phyloP scores from a whole-genome alignment of 2,329 filamentous ascomycete species.

The Scopulariopsis brevicaulis region DNA sequence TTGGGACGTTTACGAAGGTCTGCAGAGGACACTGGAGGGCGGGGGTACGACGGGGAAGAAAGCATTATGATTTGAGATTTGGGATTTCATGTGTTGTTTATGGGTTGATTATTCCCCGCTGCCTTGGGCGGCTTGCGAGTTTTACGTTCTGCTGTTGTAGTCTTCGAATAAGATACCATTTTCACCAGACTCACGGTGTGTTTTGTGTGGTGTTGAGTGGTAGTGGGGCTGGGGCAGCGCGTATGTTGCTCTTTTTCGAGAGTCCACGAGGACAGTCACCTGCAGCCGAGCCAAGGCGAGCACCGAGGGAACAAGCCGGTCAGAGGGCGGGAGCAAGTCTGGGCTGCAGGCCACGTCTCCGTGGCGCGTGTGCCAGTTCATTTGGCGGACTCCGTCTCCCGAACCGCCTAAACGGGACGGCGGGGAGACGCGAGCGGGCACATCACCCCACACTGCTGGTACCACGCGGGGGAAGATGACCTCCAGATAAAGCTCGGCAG shows the following conservation, averaged over 20 bases:
- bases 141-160: not conserved
- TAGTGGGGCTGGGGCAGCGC: too few relatives aligned
- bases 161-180: not conserved
- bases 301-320: too few relatives aligned
- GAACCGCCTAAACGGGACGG: not conserved
- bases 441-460: not conserved
- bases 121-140: constrained; percentile 1
- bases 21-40: not conserved
- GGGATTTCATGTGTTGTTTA: not conserved
- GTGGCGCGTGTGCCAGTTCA: not conserved
- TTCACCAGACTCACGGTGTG: not conserved
- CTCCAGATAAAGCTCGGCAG: too few relatives aligned
- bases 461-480: too few relatives aligned
- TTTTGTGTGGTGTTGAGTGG: too few relatives aligned
- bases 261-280: too few relatives aligned
- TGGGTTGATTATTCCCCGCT: constrained; percentile 3
- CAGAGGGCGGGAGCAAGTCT: too few relatives aligned
- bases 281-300: too few relatives aligned
- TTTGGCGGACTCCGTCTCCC: not conserved
- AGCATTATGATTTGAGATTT: not conserved
- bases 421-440: not conserved
- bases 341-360: too few relatives aligned
- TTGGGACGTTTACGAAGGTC: too few relatives aligned
- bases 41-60: not conserved
- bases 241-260: too few relatives aligned